Conservation (phyloP, 116 monocot species). For the Cymodocea nodosa region DNA sequence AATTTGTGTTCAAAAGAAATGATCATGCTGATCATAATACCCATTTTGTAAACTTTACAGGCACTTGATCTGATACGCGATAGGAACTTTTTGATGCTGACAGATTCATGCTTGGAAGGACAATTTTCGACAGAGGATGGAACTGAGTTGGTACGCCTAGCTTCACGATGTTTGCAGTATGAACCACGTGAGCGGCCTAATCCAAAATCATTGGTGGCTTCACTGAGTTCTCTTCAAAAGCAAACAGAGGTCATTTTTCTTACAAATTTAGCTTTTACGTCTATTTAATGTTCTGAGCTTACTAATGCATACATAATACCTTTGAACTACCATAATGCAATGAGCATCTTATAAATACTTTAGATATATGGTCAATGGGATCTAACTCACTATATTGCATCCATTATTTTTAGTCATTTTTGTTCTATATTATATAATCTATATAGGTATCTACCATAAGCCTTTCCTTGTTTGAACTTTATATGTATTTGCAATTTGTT, state of each 20-base stretch:
- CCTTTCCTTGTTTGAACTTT: no score
- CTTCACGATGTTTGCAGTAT: conserved; percentile 91
- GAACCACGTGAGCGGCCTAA: conserved; percentile 86
- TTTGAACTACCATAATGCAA: no score
- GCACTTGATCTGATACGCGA: conserved; percentile 86
- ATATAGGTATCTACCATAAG: no score
- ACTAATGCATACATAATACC: not conserved
- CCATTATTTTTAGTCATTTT: no score
- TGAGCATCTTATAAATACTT: no score
- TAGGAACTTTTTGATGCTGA: conserved; percentile 80
- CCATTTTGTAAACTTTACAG: conserved; percentile 20
- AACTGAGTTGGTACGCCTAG: conserved; percentile 86
- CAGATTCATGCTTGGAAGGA: conserved; percentile 95
- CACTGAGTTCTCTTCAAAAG: conserved; percentile 79
- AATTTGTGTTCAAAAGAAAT: not conserved
- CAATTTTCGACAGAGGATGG: conserved; percentile 94
- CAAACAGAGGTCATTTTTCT: conserved; percentile 39
- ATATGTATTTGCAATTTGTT: no score
- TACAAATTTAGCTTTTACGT: not conserved
- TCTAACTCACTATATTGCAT: no score
- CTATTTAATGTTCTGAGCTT: not conserved
- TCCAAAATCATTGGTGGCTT: conserved; percentile 55
- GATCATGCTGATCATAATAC: not conserved
- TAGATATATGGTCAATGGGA: no score
- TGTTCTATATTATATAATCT: no score